Evolutionary conservation across 140 eudicot species (phyloP), one percentile per base, ranked within the genome.

Genomic region (Oenanthe javanica): DNA sequence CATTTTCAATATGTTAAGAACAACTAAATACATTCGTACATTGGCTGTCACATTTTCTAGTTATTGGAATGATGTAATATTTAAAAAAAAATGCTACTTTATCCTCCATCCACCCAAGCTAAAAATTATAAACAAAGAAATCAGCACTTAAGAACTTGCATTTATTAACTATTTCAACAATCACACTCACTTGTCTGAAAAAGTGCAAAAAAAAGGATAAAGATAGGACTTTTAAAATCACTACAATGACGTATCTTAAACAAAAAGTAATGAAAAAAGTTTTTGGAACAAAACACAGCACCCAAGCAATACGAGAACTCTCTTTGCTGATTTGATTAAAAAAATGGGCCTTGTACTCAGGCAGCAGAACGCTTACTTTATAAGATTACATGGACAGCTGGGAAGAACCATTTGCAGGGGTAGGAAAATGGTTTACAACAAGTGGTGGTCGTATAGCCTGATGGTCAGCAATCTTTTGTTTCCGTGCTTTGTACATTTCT

Each of bases 401-500:
- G 63, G 92, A 45, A 77, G 91, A 84, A 78, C 78, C 89, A 40
- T 72, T 83, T 71, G 89, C 78, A 77, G 96, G 81, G 70, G 85
- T n/a, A 18, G 92, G 86, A 43, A 77, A 76, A 82, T 93, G 97
- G 82, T 75, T 86, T 40, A 89, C 90, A 82, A 93, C 89, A 86
- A 93, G 71, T n/a, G 97, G 97, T 45, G 97, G 92, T 69, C 97
- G 96, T 23, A 87, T 79, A 76, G 97, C 97, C 43, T 87, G 89
- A 81, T 89, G 97, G 18, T 84, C 80, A 50, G 89, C 91, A 66
- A 84, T 85, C 81, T 92, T 89, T 84, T 90, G 87, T 81, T 94
- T 94, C 50, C 98, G 87, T 15, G 97, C 98, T 78, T 92, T 89
- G 79, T 87, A 90, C 98, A 92, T 94, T 78, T 94, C 97, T 85